Percentiles rank a stretch among this genome's conserved stretches.
Evolutionary conservation across 2,329 filamentous ascomycete genomes (phyloP).

Genomic region (Pyrenochaeta sp.): DNA sequence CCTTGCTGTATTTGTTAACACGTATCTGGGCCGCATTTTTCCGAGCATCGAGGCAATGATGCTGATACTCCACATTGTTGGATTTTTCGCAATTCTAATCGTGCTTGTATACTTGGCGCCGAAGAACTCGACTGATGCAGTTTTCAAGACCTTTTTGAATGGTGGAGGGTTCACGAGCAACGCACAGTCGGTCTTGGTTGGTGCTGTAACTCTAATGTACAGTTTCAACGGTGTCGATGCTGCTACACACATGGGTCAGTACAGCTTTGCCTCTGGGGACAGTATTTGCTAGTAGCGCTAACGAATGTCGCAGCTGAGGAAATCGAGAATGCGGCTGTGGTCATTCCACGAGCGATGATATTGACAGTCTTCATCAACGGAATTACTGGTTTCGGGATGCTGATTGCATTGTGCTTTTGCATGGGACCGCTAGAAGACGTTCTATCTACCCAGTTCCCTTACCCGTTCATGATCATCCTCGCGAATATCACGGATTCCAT

Average conservation of each 20-base stretch:
- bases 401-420: conserved; percentile 43
- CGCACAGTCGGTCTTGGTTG: conserved; percentile 44
- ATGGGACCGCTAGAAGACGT: conserved; percentile 29
- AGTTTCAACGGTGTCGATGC: conserved; percentile 26
- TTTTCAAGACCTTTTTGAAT: conserved; percentile 54
- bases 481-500: neutral
- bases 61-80: conserved; percentile 56
- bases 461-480: conserved; percentile 61
- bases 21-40: conserved; percentile 49
- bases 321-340: conserved; percentile 25
- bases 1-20: conserved; percentile 51
- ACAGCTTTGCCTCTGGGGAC: neutral
- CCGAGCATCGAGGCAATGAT: conserved; percentile 56
- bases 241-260: conserved; percentile 3
- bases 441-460: conserved; percentile 12
- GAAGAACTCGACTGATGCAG: conserved; percentile 18
- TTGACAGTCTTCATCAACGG: conserved; percentile 42
- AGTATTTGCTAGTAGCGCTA: neutral
- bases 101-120: conserved; percentile 17
- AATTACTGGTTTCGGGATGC: conserved; percentile 38
- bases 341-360: conserved; percentile 44
- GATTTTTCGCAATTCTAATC: conserved; percentile 59
- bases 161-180: conserved; percentile 51
- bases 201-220: conserved; percentile 42
- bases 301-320: conserved; percentile 25